phyloP scores from a whole-genome alignment of 1,139 yeast genomes.

The Debaryomycetaceae sp. region DNA sequence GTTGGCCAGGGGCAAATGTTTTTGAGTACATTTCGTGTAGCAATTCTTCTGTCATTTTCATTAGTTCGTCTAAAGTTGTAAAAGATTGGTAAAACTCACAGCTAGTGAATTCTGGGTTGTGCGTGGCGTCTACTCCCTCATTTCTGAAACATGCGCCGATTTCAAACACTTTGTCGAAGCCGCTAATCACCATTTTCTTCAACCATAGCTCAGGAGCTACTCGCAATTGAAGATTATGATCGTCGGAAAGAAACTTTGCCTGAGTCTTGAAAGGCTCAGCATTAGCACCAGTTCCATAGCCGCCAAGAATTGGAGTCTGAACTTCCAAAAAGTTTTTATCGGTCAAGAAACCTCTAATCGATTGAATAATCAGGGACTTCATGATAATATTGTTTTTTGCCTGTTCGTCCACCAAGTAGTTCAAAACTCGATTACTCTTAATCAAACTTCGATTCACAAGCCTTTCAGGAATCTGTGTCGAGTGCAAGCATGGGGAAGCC shows the following conservation, averaged over 20 bases:
- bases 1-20: slow-evolving; percentile 10
- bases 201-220: slow-evolving; percentile 97
- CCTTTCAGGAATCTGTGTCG: slow-evolving; percentile 57
- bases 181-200: slow-evolving; percentile 74
- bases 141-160: slow-evolving; percentile 84
- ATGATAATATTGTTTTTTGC: slow-evolving; percentile 49
- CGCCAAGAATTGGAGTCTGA: slow-evolving; percentile 78
- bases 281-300: slow-evolving; percentile 79
- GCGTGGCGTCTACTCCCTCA: slow-evolving; percentile 90
- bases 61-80: slow-evolving; percentile 65
- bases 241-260: slow-evolving; percentile 43
- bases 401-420: slow-evolving; percentile 59
- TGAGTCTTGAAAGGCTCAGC: slow-evolving; percentile 76
- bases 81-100: slow-evolving; percentile 91
- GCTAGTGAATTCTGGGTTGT: slow-evolving; percentile 92
- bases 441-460: slow-evolving; percentile 53
- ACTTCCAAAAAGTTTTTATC: slow-evolving; percentile 69
- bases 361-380: slow-evolving; percentile 50
- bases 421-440: slow-evolving; percentile 67
- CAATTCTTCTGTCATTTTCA: slow-evolving; percentile 59
- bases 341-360: slow-evolving; percentile 57
- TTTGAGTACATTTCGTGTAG: slow-evolving; percentile 35
- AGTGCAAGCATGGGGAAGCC: slow-evolving; percentile 67
- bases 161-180: slow-evolving; percentile 83
- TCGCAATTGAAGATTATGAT: slow-evolving; percentile 52